These are phyloP conservation scores for Asterionellopsis glacialis DNA, from an alignment of 108 stramenopile genomes.

Conservation along the genomic window DNA sequence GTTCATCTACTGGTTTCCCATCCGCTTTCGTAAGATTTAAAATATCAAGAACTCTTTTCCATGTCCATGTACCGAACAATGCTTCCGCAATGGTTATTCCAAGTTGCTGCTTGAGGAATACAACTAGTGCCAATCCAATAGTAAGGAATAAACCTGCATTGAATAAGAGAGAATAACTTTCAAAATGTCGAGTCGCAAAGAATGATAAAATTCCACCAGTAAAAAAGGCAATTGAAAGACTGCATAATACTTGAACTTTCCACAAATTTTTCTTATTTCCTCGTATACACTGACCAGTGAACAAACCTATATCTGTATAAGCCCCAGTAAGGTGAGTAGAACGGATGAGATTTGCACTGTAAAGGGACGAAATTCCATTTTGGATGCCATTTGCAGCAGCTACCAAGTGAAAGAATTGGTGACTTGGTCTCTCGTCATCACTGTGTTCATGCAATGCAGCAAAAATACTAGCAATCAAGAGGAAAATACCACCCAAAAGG, in stretches of 20 bases:
- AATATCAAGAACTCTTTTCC: conserved; percentile 9
- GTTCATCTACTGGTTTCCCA: too few species aligned
- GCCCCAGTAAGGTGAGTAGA: conserved; percentile 44
- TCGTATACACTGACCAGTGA: conserved; percentile 34
- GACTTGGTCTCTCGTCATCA: neutral
- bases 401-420: conserved; percentile 18
- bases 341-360: conserved; percentile 44
- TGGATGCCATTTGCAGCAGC: conserved; percentile 44
- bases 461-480: conserved; percentile 9
- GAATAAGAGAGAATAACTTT: neutral
- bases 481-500: conserved; percentile 12
- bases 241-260: conserved; percentile 27
- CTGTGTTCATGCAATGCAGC: neutral
- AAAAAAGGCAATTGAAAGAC: conserved; percentile 37
- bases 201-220: conserved; percentile 22
- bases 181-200: conserved; percentile 4
- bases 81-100: conserved; percentile 9
- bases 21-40: too few species aligned
- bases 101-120: conserved; percentile 6
- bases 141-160: neutral
- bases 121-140: neutral
- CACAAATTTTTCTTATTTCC: conserved; percentile 31
- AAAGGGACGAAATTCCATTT: conserved; percentile 35
- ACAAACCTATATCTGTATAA: conserved; percentile 43
- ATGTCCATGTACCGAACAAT: conserved; percentile 14